These are phyloP conservation scores for Dioszegia hungarica DNA, from an alignment of 768 basidiomycete genomes.

Conservation along the genomic window DNA sequence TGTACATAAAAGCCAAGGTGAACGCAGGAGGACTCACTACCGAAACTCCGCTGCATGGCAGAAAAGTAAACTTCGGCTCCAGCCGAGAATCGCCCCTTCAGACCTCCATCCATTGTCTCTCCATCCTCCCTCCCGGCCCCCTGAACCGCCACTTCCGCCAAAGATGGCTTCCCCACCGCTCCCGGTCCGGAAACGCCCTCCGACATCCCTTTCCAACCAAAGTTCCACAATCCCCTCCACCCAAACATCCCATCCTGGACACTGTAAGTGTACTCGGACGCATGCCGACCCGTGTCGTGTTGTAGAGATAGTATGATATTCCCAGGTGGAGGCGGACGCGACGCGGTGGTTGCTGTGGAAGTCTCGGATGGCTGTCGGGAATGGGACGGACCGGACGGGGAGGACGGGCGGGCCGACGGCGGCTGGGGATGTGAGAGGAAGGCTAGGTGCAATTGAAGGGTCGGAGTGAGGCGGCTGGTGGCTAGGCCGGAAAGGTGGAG, in stretches of 20 bases:
- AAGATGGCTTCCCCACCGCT: constrained; percentile 13
- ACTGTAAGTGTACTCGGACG: constrained; percentile 89
- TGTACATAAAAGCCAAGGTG: background rate
- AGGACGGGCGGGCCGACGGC: constrained; percentile 24
- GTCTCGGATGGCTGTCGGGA: constrained; percentile 33
- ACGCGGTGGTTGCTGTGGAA: constrained; percentile 52
- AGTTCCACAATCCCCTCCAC: constrained; percentile 80
- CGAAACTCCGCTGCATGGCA: constrained; percentile 84
- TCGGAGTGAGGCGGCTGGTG: constrained; percentile 71
- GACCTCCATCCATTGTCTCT: constrained; percentile 83
- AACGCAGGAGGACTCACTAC: constrained; percentile 71
- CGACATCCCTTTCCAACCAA: constrained; percentile 61
- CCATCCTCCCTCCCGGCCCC: constrained; percentile 89
- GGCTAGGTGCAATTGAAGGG: constrained; percentile 74
- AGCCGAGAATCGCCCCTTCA: constrained; percentile 82
- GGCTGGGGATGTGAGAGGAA: constrained; percentile 53
- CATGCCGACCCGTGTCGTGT: constrained; percentile 88
- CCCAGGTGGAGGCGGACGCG: constrained; percentile 48
- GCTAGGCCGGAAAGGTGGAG: constrained; percentile 85
- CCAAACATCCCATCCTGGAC: constrained; percentile 94
- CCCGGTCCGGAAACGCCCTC: constrained; percentile 36
- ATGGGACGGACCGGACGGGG: constrained; percentile 48
- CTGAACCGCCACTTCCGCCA: constrained; percentile 33
- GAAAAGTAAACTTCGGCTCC: constrained; percentile 93
- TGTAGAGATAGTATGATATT: constrained; percentile 73